Evolutionary conservation across 345 rosid species (phyloP).

Genomic region (Eucalyptus cloeziana): DNA sequence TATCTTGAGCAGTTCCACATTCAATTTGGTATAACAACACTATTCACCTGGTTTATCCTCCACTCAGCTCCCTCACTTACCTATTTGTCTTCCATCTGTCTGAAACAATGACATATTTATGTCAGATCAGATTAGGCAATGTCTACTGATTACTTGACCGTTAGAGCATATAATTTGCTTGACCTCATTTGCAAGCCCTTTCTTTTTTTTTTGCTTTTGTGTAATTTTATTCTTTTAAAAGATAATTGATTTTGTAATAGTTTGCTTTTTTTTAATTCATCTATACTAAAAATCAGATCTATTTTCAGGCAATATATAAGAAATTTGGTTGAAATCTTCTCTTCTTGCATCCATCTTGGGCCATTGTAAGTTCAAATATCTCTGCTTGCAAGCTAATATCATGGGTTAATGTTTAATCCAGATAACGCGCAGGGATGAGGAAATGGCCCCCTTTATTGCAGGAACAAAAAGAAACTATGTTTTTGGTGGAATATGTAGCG

Average conservation of each 20-base stretch:
- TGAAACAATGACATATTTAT: background rate
- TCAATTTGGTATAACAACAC: background rate
- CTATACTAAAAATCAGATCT: background rate
- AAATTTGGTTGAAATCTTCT: background rate
- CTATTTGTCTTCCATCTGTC: background rate
- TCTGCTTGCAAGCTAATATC: background rate
- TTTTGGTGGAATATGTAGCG: conserved; percentile 89
- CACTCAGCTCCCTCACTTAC: background rate
- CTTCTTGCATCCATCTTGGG: background rate
- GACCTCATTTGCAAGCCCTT: background rate
- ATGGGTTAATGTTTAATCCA: conserved; percentile 4
- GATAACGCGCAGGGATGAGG: conserved; percentile 96
- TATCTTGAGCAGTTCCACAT: background rate
- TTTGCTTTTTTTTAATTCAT: background rate
- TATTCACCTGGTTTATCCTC: background rate
- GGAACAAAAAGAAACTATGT: conserved; percentile 67
- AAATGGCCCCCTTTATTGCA: conserved; percentile 80
- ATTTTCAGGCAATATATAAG: background rate
- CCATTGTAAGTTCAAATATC: background rate
- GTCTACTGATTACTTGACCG: background rate
- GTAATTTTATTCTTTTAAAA: background rate
- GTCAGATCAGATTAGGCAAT: background rate
- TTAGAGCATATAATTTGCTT: background rate
- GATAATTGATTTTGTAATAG: background rate
- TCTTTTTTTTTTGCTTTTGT: background rate